Conservation (phyloP, 306 rosid genomes). For the Citrullus mucosospermus region DNA sequence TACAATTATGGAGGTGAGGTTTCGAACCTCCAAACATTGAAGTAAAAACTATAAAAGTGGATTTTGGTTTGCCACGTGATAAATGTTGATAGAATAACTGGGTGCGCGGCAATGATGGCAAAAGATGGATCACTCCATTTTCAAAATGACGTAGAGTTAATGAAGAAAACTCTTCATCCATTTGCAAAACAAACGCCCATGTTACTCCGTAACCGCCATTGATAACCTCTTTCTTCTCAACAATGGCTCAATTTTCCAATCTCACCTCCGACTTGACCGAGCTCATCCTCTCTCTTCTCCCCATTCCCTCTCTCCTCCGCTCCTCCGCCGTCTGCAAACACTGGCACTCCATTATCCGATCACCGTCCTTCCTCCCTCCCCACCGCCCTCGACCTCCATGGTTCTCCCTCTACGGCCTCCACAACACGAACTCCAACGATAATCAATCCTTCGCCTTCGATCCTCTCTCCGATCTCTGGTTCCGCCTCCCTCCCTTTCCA, state of each 20-base stretch:
- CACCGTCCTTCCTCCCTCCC: constrained; percentile 24
- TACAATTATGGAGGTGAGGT: too few species aligned
- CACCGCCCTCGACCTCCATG: constrained; percentile 25
- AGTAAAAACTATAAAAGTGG: too few species aligned
- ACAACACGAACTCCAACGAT: constrained; percentile 63
- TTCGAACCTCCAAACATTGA: too few species aligned
- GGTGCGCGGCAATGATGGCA: too few species aligned
- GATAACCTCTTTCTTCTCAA: not conserved
- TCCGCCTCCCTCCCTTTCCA: constrained; percentile 37
- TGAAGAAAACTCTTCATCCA: too few species aligned
- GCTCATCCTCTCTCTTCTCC: constrained; percentile 50
- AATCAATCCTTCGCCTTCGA: constrained; percentile 77
- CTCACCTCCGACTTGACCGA: constrained; percentile 49
- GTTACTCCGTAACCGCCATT: not conserved
- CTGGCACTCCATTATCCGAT: constrained; percentile 53
- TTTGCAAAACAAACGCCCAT: not conserved
- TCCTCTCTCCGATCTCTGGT: constrained; percentile 53
- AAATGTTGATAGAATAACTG: too few species aligned
- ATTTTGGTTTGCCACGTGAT: too few species aligned
- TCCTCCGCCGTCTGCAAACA: constrained; percentile 57
- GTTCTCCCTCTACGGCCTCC: constrained; percentile 78
- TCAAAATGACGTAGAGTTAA: not conserved
- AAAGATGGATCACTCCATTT: too few species aligned
- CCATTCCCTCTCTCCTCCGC: constrained; percentile 39
- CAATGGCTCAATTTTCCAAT: constrained; percentile 32